Percentiles rank a stretch among this genome's conserved stretches.
phyloP scores from a whole-genome alignment of 2,329 filamentous ascomycete genomes.

The Tolypocladium paradoxum region DNA sequence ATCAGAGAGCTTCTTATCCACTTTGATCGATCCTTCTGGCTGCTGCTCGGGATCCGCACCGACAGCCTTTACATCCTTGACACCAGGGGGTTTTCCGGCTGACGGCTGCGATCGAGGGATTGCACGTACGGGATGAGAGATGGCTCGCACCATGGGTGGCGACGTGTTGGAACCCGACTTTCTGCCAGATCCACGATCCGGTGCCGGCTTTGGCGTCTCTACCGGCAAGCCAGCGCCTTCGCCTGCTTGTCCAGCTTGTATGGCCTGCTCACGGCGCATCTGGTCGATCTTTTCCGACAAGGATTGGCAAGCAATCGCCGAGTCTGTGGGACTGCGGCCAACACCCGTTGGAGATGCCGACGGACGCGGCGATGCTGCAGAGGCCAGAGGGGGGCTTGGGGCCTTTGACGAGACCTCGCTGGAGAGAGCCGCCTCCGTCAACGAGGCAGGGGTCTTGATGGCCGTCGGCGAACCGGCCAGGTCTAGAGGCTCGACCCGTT shows the following conservation, averaged over 20 bases:
- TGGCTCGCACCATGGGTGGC: slow-evolving; percentile 41
- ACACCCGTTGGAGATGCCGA: slow-evolving; percentile 10
- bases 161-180: slow-evolving; percentile 34
- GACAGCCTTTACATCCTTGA: slow-evolving; percentile 22
- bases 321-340: slow-evolving; percentile 8
- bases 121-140: slow-evolving; percentile 39
- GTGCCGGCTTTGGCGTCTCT: slow-evolving; percentile 13
- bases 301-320: slow-evolving; percentile 10
- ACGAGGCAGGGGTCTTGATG: slow-evolving; percentile 8
- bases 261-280: slow-evolving; percentile 36
- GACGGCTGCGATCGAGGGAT: slow-evolving; percentile 35
- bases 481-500: slow-evolving; percentile 39
- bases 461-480: slow-evolving; percentile 28
- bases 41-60: slow-evolving; percentile 13
- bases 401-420: not conserved
- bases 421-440: not conserved
- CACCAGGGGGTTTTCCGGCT: slow-evolving; percentile 28
- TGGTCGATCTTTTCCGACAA: slow-evolving; percentile 39
- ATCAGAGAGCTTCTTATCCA: slow-evolving; percentile 69
- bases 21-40: slow-evolving; percentile 31
- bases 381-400: not conserved
- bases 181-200: slow-evolving; percentile 30
- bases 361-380: slow-evolving; percentile 6
- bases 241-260: slow-evolving; percentile 14
- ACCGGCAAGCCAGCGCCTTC: not conserved